Base-by-base conservation (phyloP, 768 basidiomycete genomes). In the Panaeolus papilionaceus region DNA sequence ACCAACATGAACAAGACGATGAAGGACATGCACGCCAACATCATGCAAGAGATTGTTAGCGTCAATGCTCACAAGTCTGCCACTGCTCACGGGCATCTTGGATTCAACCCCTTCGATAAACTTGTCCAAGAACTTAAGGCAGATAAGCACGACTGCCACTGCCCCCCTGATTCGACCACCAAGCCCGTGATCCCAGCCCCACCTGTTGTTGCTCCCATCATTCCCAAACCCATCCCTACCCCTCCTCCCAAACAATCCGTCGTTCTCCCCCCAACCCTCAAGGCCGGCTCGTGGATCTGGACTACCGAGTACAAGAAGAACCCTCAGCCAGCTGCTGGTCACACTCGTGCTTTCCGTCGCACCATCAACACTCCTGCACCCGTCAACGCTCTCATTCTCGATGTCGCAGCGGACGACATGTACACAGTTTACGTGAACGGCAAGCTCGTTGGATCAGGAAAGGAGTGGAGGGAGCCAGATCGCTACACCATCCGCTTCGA, bases 361-460 rank as follows among this genome's bases (percentile, higher is more conserved):
- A 74, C 69, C 71, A 26, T 69, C 49, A 37, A 47, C 65, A 37
- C 73, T 71, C 40, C 54, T 63, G 40, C 73, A 65, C 45, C 64
- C 2, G 70, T 73, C 20, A 64, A 70, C 12, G 69, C 70, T 18
- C 73, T 74, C n/a, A 75, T 65, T 14, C 67, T 77, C 45, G 68
- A 74, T 49, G 74, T 77, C 7, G 68, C 67, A 12, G 66, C 72
- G 3, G 78, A 78, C 62, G 72, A 79, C 44, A 72, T 39, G 61
- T 76, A 75, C 65, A 70, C 72, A 2, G 71, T 77, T 14, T 79
- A 76, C 38, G 70, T 79, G 45, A 79, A 79, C 45, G 77, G 78
- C 33, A 65, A 69, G 1, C 64, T 73, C 0, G 69, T 78, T 28
- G 78, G 77, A 2, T 73, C 71, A 10, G 75, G 74, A 6, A 69